Percentiles rank a stretch among this genome's conserved stretches.
These are phyloP conservation scores for Capronia epimyces DNA, from an alignment of 2,329 filamentous ascomycete genomes.

Conservation along the genomic window DNA sequence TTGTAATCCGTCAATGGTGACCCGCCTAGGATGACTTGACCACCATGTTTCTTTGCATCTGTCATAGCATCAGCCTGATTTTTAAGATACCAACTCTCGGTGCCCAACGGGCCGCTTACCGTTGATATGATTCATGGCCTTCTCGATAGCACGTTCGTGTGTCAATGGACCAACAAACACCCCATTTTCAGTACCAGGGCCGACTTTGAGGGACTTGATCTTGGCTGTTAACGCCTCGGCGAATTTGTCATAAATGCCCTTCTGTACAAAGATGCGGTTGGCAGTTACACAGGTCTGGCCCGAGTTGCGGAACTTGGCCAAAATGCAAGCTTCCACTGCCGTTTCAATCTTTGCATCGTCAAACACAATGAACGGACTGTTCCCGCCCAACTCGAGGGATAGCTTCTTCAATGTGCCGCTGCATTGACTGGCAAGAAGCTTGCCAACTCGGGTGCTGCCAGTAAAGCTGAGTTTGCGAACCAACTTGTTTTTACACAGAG, in stretches of 20 bases:
- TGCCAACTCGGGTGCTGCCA: constrained; percentile 34
- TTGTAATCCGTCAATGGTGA: constrained; percentile 23
- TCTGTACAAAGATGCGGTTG: constrained; percentile 76
- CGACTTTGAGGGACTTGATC: constrained; percentile 69
- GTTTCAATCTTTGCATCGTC: constrained; percentile 39
- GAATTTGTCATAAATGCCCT: constrained; percentile 71
- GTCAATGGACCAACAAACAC: constrained; percentile 70
- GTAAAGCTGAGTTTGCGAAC: constrained; percentile 34
- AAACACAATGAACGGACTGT: constrained; percentile 40
- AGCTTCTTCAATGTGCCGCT: constrained; percentile 39
- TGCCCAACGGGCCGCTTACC: constrained; percentile 15
- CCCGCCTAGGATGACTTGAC: constrained; percentile 30
- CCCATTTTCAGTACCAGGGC: constrained; percentile 64
- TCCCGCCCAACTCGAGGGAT: constrained; percentile 44
- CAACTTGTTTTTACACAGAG: constrained; percentile 31
- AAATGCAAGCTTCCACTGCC: constrained; percentile 28
- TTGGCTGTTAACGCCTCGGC: constrained; percentile 63
- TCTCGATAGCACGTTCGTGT: constrained; percentile 30
- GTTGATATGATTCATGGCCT: constrained; percentile 27
- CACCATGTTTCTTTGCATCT: constrained; percentile 31
- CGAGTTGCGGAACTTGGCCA: constrained; percentile 29
- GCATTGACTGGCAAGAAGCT: constrained; percentile 35
- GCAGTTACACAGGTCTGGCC: constrained; percentile 37
- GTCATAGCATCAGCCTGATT: neutral
- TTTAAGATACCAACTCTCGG: neutral